Evolutionary conservation across 805 yeast species (phyloP).

Genomic region (Aciculoconidium aculeatum): DNA sequence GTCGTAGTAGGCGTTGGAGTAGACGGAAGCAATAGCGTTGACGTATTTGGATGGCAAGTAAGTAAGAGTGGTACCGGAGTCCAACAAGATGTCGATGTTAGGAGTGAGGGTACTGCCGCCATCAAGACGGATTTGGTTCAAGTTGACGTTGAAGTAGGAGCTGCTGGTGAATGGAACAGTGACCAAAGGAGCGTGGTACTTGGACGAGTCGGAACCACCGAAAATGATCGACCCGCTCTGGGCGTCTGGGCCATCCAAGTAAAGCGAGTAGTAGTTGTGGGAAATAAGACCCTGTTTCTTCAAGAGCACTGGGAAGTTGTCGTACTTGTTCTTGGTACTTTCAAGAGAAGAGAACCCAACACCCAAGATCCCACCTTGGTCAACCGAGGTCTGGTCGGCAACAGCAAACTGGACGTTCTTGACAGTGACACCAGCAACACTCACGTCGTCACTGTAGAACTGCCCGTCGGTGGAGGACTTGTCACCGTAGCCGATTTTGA

Average conservation of each 20-base stretch:
- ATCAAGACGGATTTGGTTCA: constrained; percentile 2
- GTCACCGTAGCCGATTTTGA: constrained; percentile 6
- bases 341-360: constrained; percentile 6
- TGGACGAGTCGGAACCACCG: constrained; percentile 67
- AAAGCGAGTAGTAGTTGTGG: constrained; percentile 57
- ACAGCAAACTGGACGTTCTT: constrained; percentile 8
- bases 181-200: constrained; percentile 44
- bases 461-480: constrained; percentile 4
- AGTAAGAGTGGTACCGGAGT: constrained; percentile 8
- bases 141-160: constrained; percentile 3
- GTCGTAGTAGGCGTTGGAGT: constrained; percentile 2
- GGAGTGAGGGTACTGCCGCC: background rate
- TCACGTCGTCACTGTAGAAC: constrained; percentile 6
- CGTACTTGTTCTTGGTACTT: constrained; percentile 33
- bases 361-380: constrained; percentile 10
- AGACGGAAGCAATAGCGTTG: constrained; percentile 1
- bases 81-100: constrained; percentile 6
- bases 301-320: constrained; percentile 62
- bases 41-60: constrained; percentile 5
- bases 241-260: constrained; percentile 36
- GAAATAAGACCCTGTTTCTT: constrained; percentile 52
- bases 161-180: constrained; percentile 16
- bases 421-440: constrained; percentile 8
- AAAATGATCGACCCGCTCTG: constrained; percentile 51
- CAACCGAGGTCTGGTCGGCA: constrained; percentile 6